These are phyloP conservation scores for Botryotinia calthae DNA, from an alignment of 2,329 filamentous ascomycete genomes.

Conservation along the genomic window DNA sequence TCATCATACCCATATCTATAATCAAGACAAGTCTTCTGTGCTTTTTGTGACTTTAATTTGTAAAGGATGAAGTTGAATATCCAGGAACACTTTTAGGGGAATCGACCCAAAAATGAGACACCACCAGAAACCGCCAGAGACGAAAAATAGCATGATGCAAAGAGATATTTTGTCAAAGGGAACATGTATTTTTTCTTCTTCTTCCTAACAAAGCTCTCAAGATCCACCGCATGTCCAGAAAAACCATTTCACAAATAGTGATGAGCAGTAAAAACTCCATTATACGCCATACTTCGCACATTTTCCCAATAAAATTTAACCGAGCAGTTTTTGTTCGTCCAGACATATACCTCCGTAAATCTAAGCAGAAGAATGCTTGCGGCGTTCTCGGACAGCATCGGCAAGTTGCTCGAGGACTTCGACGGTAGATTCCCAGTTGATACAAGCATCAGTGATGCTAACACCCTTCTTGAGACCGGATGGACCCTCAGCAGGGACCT, in stretches of 20 bases:
- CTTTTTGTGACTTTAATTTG: not conserved
- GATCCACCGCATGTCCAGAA: slow-evolving; percentile 6
- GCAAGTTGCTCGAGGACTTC: slow-evolving; percentile 81
- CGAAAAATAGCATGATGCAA: not conserved
- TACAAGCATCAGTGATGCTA: slow-evolving; percentile 94
- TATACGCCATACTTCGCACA: slow-evolving; percentile 4
- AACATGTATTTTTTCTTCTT: not conserved
- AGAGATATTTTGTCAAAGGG: not conserved
- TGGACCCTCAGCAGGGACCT: slow-evolving; percentile 81
- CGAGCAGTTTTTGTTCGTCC: not conserved
- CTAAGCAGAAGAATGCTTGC: slow-evolving; percentile 41
- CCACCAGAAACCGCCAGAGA: not conserved
- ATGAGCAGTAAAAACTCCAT: slow-evolving; percentile 8
- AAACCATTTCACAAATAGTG: not conserved
- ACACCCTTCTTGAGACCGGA: slow-evolving; percentile 79
- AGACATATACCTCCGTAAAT: not conserved
- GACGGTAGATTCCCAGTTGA: slow-evolving; percentile 85
- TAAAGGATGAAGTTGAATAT: slow-evolving; percentile 6
- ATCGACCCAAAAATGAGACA: not conserved
- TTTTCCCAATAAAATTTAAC: not conserved
- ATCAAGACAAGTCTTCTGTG: not conserved
- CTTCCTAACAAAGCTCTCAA: not conserved
- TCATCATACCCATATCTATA: not conserved
- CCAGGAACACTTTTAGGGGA: not conserved
- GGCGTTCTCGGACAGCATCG: slow-evolving; percentile 73